Conservation (phyloP, 495 filamentous ascomycete species). For the Durotheca rogersii region DNA sequence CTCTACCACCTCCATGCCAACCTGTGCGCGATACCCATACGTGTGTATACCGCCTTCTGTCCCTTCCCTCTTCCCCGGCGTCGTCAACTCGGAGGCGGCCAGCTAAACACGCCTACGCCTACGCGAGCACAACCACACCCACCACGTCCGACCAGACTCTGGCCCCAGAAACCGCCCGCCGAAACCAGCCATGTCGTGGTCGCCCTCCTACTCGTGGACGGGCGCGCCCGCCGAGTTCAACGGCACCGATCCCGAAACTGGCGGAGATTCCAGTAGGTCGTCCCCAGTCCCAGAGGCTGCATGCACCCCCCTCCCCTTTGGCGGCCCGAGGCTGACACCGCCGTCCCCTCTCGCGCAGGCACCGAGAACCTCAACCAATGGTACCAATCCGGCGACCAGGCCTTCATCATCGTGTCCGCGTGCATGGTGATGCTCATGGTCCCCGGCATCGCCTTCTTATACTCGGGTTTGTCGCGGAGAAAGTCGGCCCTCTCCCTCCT, state of each 20-base stretch:
- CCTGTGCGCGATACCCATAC: no score
- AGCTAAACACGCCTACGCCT: no score
- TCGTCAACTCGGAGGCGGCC: no score
- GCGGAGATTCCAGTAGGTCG: slow-evolving; percentile 85
- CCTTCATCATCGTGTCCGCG: slow-evolving; percentile 87
- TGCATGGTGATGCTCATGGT: slow-evolving; percentile 97
- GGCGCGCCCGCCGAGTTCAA: slow-evolving; percentile 75
- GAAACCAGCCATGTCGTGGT: slow-evolving; percentile 52
- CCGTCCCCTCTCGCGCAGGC: slow-evolving; percentile 42
- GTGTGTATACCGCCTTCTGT: no score
- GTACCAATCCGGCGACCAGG: slow-evolving; percentile 61
- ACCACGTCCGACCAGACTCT: no score
- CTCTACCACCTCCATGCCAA: no score
- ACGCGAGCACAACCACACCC: no score
- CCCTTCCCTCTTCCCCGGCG: no score
- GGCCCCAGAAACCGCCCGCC: neutral
- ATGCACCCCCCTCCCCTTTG: neutral
- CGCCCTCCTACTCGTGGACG: slow-evolving; percentile 69
- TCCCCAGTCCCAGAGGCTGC: neutral
- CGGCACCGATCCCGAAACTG: slow-evolving; percentile 66
- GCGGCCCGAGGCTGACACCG: slow-evolving; percentile 18
- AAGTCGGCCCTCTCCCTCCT: slow-evolving; percentile 95
- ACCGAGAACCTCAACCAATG: slow-evolving; percentile 86
- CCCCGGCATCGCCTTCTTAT: slow-evolving; percentile 94
- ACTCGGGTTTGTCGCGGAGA: slow-evolving; percentile 90